Evolutionary conservation across 305 asterid species (phyloP).

Genomic region (Fraxinus ornus): DNA sequence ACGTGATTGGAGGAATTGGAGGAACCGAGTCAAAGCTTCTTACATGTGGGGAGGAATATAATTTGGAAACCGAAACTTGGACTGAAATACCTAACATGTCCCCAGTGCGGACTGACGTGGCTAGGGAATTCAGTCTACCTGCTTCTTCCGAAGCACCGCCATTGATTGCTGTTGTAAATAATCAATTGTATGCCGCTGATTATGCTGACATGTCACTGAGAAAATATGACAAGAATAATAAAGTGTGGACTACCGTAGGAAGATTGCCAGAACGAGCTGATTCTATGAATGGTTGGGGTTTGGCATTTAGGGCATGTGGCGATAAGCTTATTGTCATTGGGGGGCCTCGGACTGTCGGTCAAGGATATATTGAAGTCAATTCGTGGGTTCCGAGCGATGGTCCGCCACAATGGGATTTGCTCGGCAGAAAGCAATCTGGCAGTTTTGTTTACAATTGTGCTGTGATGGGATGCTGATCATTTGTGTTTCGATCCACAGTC

Average conservation of each 20-base stretch:
- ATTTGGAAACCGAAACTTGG: conserved; percentile 63
- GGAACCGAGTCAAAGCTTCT: conserved; percentile 57
- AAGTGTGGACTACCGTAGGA: conserved; percentile 61
- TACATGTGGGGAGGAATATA: conserved; percentile 88
- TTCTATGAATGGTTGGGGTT: conserved; percentile 93
- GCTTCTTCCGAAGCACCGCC: conserved; percentile 85
- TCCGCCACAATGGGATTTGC: conserved; percentile 73
- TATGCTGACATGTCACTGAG: conserved; percentile 75
- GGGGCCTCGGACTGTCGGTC: conserved; percentile 70
- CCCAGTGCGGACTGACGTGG: conserved; percentile 48
- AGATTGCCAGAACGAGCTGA: conserved; percentile 75
- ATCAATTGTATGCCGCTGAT: conserved; percentile 77
- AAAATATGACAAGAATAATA: conserved; percentile 50
- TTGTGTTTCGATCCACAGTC: conserved; percentile 26
- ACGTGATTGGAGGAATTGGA: conserved; percentile 83
- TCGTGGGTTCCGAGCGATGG: conserved; percentile 80
- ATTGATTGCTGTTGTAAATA: conserved; percentile 76
- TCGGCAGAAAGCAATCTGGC: conserved; percentile 63
- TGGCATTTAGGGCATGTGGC: conserved; percentile 92
- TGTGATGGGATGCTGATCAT: conserved; percentile 78
- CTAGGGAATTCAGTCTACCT: conserved; percentile 51
- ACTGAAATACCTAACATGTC: conserved; percentile 79
- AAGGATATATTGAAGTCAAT: conserved; percentile 77
- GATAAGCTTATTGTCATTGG: conserved; percentile 79
- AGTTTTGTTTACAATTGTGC: conserved; percentile 93